Evolutionary conservation across 73 alveolate species (phyloP).

Genomic region (Tetrahymena thermophila): DNA sequence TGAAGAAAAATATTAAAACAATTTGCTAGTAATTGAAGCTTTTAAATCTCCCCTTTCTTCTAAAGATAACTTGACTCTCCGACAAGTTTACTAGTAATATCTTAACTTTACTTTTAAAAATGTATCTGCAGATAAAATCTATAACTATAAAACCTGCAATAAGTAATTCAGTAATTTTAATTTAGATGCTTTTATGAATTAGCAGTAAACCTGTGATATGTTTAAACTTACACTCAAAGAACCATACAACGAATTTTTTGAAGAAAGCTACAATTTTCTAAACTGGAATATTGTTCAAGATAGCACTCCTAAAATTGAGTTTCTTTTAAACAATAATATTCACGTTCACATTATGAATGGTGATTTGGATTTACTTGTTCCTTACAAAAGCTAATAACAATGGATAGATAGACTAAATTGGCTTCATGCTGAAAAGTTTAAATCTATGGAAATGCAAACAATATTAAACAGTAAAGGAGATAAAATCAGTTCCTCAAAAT

Average conservation of each 20-base stretch:
- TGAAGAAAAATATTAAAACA: not conserved
- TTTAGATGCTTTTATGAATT: not conserved
- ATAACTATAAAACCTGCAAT: not conserved
- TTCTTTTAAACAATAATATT: not conserved
- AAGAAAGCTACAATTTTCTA: not conserved
- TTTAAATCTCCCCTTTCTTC: not conserved
- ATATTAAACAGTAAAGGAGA: not conserved
- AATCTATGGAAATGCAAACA: not conserved
- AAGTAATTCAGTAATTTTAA: not conserved
- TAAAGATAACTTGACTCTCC: not conserved
- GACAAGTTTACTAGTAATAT: not conserved
- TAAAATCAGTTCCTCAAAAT: not conserved
- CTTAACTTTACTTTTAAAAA: not conserved
- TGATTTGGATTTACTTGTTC: constrained; percentile 8
- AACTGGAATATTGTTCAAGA: not conserved
- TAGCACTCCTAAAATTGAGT: not conserved
- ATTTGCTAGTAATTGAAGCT: not conserved
- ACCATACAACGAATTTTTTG: not conserved
- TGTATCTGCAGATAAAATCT: not conserved
- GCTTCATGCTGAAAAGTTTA: not conserved
- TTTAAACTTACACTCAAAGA: not conserved
- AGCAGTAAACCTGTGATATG: not conserved
- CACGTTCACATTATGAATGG: constrained; percentile 9
- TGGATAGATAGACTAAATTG: not conserved
- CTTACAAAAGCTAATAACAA: not conserved